phyloP scores from a whole-genome alignment of 2,329 filamentous ascomycete species.

The Colletotrichum costaricense region DNA sequence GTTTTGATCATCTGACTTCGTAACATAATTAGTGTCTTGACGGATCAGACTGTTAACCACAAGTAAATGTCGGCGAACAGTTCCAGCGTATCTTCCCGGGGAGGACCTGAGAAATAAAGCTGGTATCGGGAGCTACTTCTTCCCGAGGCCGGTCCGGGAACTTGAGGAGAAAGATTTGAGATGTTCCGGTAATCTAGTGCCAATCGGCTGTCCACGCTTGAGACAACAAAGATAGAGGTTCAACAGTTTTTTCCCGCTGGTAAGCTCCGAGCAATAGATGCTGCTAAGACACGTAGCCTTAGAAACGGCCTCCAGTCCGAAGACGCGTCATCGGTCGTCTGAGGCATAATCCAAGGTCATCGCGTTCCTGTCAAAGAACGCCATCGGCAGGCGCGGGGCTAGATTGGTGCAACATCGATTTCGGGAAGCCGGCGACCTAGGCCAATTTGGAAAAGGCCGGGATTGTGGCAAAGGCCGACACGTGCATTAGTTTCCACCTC shows the following conservation, averaged over 20 bases:
- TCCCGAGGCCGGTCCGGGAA: background rate
- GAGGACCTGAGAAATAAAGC: no score
- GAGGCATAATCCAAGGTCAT: no score
- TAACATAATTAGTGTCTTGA: background rate
- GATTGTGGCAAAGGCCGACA: slow-evolving; percentile 27
- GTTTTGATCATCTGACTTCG: no score
- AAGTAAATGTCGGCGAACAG: background rate
- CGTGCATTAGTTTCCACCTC: slow-evolving; percentile 30
- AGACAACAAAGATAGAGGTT: background rate
- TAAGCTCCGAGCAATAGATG: no score
- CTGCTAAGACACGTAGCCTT: background rate
- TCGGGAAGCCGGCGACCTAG: slow-evolving; percentile 11
- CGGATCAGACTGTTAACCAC: background rate
- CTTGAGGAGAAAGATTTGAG: background rate
- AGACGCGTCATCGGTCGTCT: background rate
- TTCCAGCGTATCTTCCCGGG: background rate
- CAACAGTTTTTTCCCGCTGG: background rate
- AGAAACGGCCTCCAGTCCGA: background rate
- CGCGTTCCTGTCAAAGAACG: background rate
- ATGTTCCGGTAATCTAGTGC: background rate
- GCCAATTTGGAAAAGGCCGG: slow-evolving; percentile 4
- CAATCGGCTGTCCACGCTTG: background rate
- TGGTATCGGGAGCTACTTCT: background rate
- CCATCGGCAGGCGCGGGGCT: background rate
- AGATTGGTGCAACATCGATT: background rate